phyloP scores from a whole-genome alignment of 2,329 filamentous ascomycete species.

The Verticillium alfalfae region DNA sequence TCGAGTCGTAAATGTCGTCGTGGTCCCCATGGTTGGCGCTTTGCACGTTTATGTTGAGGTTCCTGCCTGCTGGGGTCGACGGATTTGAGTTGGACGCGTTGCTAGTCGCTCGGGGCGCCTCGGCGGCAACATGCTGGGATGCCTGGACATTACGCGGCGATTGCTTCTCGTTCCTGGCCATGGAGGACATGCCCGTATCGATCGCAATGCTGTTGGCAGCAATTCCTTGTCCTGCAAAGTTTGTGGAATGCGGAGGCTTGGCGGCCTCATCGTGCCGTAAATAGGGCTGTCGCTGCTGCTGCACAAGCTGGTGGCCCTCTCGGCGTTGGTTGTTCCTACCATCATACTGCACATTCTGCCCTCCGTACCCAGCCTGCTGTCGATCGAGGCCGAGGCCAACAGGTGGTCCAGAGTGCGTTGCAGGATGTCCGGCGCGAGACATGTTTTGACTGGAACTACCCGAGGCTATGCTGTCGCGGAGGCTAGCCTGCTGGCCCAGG shows the following conservation, averaged over 20 bases:
- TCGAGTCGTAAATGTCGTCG: constrained; percentile 26
- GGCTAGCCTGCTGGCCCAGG: background rate
- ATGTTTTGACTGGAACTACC: background rate
- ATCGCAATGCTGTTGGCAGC: background rate
- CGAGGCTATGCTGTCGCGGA: background rate
- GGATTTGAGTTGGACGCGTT: constrained; percentile 3
- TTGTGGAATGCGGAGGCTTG: background rate
- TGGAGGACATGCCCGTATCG: background rate
- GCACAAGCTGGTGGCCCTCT: background rate
- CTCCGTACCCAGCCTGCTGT: background rate
- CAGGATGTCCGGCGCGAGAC: background rate
- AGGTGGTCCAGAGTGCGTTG: background rate
- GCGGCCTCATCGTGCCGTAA: background rate
- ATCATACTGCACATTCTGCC: background rate
- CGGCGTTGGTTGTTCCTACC: background rate
- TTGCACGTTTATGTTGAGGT: constrained; percentile 11
- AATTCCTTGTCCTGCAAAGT: background rate
- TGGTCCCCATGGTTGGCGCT: constrained; percentile 14
- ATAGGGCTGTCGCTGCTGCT: background rate
- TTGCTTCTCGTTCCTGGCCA: background rate
- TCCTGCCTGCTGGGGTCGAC: background rate
- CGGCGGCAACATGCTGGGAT: background rate
- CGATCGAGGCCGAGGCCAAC: background rate
- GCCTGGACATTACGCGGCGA: background rate
- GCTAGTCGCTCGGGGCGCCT: background rate